phyloP scores from a whole-genome alignment of 345 rosid species.

The Gossypium bickii region DNA sequence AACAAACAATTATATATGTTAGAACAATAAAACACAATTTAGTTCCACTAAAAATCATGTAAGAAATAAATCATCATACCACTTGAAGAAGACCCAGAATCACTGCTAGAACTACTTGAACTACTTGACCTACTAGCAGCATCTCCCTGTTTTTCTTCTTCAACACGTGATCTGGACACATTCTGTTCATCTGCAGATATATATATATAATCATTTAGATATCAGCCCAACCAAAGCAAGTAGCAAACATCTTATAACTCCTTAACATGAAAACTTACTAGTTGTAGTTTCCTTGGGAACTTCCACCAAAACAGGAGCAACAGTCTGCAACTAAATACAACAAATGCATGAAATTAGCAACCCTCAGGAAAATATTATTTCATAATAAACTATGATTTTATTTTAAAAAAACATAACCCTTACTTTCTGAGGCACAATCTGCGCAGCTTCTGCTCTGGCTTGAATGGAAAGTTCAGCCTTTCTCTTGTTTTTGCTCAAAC shows the following conservation, averaged over 20 bases:
- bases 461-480: slow-evolving; percentile 86
- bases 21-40: neutral
- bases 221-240: slow-evolving; percentile 14
- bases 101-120: slow-evolving; percentile 95
- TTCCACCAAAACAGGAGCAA: slow-evolving; percentile 37
- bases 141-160: slow-evolving; percentile 51
- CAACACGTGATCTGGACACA: slow-evolving; percentile 36
- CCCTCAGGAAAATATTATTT: neutral
- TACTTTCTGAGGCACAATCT: slow-evolving; percentile 61
- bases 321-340: slow-evolving; percentile 36
- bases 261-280: slow-evolving; percentile 34
- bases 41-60: neutral
- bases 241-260: neutral
- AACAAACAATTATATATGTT: slow-evolving; percentile 17
- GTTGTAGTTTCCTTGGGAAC: slow-evolving; percentile 50
- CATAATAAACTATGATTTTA: neutral
- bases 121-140: slow-evolving; percentile 81
- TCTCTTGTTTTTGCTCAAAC: slow-evolving; percentile 94
- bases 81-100: slow-evolving; percentile 93
- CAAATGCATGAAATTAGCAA: neutral
- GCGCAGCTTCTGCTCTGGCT: slow-evolving; percentile 70
- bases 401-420: neutral
- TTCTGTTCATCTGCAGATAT: slow-evolving; percentile 11
- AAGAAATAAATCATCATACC: slow-evolving; percentile 40
- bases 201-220: slow-evolving; percentile 9